Base-by-base conservation (phyloP, 768 basidiomycete genomes). In the Gloeopeniophorella convolvens region DNA sequence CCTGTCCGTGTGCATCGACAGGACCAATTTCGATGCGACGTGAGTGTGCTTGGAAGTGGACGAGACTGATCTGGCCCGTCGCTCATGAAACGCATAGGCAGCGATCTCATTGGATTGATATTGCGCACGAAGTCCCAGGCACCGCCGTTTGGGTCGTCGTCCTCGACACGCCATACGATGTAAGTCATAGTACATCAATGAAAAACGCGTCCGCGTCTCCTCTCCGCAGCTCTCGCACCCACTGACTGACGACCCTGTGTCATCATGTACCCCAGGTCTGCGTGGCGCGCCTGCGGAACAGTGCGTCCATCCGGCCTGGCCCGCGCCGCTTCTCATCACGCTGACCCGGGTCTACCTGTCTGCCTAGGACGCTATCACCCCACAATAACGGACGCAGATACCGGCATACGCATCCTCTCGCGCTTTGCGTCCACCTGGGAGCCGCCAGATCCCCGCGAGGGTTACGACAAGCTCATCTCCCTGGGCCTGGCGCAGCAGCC, bases 141-240 rank as follows among this genome's bases (percentile, higher is more conserved):
- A 82, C 77, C 43, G 66, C 68, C 45, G 70, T 84, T 51, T 87
- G 84, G 78, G 76, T 84, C 66, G 75, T 90, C 67, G 80, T 85
- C 56, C 87, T 89, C 58, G 81, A 88, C 62, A 85, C 79, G 4
- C 83, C 84, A 52, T 83, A 84, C 66, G 75, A 85, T 67, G 86
- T 87, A 59, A 70, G 67, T 39, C 12, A 5, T 35, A n/a, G n/a
- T n/a, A n/a, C n/a, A n/a, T n/a, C n/a, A n/a, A n/a, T n/a, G 34
- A 15, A 50, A 30, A 2, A 21, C 32, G 6, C 23, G n/a, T 24
- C 12, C 24, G 35, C 15, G 5, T 11, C 16, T 18, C 27, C 3
- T 11, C 15, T 42, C 7, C 26, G 16, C 11, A 28, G 20, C 16
- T 18, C 16, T 26, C 3, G 41, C 26, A 10, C 16, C n/a, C 13